Conservation (phyloP, 805 yeast species). For the Starmerella sirachaensis region DNA sequence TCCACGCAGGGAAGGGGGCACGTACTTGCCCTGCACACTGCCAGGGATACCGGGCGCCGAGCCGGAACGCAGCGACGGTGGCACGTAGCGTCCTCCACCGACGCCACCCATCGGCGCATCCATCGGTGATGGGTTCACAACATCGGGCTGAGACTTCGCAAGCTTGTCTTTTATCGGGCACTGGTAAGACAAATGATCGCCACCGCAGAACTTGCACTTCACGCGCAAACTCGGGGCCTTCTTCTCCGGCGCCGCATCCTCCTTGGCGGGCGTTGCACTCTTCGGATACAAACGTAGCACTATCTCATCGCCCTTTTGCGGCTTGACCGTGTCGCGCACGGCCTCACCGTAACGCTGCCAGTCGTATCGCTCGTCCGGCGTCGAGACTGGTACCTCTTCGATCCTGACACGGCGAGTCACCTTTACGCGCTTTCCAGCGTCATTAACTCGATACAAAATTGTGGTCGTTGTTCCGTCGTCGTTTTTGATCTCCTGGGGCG, state of each 20-base stretch:
- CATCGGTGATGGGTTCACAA: constrained; percentile 1
- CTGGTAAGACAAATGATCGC: constrained; percentile 82
- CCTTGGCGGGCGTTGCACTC: constrained; percentile 28
- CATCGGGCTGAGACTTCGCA: constrained; percentile 9
- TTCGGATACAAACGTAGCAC: constrained; percentile 15
- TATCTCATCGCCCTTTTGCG: constrained; percentile 13
- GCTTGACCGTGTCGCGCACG: constrained; percentile 40
- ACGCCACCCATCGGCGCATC: constrained; percentile 24
- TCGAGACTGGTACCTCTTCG: constrained; percentile 64
- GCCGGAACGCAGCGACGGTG: constrained; percentile 48
- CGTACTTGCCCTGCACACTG: constrained; percentile 35
- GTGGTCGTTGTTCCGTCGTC: constrained; percentile 55
- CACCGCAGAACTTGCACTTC: constrained; percentile 84
- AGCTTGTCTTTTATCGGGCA: constrained; percentile 88
- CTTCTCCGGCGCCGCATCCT: constrained; percentile 38
- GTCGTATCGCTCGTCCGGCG: constrained; percentile 76
- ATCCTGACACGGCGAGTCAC: constrained; percentile 77
- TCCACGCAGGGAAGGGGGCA: constrained; percentile 49
- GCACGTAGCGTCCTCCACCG: too few species aligned
- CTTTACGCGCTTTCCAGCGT: constrained; percentile 72
- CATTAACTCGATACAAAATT: constrained; percentile 52
- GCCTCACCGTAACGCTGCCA: constrained; percentile 73
- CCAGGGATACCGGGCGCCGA: constrained; percentile 24
- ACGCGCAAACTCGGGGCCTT: constrained; percentile 33
- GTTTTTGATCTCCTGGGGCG: constrained; percentile 9